These are phyloP conservation scores for Tremella fuciformis DNA, from an alignment of 768 basidiomycete species.

Conservation along the genomic window DNA sequence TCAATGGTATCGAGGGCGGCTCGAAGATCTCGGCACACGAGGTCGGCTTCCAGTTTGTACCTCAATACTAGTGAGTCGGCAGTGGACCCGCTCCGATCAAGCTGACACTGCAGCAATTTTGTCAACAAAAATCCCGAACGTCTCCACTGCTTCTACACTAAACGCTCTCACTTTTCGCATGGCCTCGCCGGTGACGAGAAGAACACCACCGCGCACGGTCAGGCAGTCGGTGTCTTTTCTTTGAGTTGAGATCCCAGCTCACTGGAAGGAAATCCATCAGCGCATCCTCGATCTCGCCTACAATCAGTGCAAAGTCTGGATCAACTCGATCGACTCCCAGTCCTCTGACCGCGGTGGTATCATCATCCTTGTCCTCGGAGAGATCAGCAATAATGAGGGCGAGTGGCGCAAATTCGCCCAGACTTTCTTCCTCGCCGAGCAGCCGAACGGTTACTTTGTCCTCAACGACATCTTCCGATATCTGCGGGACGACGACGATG, in stretches of 20 bases:
- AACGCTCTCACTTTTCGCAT: conserved; percentile 94
- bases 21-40: conserved; percentile 60
- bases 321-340: conserved; percentile 97
- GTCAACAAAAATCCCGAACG: conserved; percentile 96
- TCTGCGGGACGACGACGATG: conserved; percentile 88
- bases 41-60: conserved; percentile 99
- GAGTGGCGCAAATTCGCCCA: conserved; percentile 96
- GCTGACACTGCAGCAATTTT: conserved; percentile 61
- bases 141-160: conserved; percentile 98
- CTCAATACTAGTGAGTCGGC: conserved; percentile 78
- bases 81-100: not conserved
- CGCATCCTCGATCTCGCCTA: conserved; percentile 92
- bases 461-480: conserved; percentile 99
- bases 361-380: conserved; percentile 98
- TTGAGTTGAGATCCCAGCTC: conserved; percentile 9
- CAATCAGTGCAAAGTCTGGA: conserved; percentile 96
- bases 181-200: conserved; percentile 92
- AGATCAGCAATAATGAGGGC: conserved; percentile 90
- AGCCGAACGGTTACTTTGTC: conserved; percentile 98
- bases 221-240: conserved; percentile 64
- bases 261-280: conserved; percentile 83
- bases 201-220: conserved; percentile 78
- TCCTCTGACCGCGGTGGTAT: conserved; percentile 92
- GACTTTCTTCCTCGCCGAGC: conserved; percentile 99
- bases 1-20: not conserved